phyloP scores from a whole-genome alignment of 2,329 filamentous ascomycete species.

The Lecanosticta acicola region DNA sequence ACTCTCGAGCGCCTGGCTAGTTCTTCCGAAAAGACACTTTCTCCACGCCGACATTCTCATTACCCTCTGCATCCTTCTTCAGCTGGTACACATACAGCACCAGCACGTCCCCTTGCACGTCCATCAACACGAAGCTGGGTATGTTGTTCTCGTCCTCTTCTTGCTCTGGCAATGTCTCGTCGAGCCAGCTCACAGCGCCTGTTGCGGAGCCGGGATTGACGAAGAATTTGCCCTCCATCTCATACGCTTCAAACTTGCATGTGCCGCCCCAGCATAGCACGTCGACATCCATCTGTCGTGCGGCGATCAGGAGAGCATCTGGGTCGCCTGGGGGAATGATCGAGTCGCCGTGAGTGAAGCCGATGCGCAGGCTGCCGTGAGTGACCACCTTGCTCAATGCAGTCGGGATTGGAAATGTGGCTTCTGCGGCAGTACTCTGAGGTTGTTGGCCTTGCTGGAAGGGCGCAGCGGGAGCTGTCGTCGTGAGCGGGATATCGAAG shows the following conservation, averaged over 20 bases:
- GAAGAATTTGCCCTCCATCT: constrained; percentile 67
- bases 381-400: constrained; percentile 64
- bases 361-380: constrained; percentile 62
- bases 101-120: constrained; percentile 94
- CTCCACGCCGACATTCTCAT: constrained; percentile 51
- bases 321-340: constrained; percentile 64
- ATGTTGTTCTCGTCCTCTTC: constrained; percentile 60
- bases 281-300: constrained; percentile 66
- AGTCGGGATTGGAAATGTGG: constrained; percentile 31
- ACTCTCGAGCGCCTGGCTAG: constrained; percentile 11
- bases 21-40: constrained; percentile 53
- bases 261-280: constrained; percentile 65
- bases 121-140: constrained; percentile 95
- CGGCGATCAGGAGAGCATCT: constrained; percentile 61
- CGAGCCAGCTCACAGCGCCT: constrained; percentile 56
- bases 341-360: constrained; percentile 67
- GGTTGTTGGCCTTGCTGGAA: constrained; percentile 13
- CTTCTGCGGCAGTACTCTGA: constrained; percentile 12
- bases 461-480: constrained; percentile 13
- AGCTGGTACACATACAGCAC: constrained; percentile 85
- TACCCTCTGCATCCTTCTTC: constrained; percentile 48
- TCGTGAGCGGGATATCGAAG: constrained; percentile 63
- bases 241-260: constrained; percentile 65
- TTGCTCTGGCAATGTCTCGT: constrained; percentile 30
- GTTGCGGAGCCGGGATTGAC: constrained; percentile 65